Base-by-base conservation (phyloP, 768 basidiomycete species). In the Termitomyces titanicus region DNA sequence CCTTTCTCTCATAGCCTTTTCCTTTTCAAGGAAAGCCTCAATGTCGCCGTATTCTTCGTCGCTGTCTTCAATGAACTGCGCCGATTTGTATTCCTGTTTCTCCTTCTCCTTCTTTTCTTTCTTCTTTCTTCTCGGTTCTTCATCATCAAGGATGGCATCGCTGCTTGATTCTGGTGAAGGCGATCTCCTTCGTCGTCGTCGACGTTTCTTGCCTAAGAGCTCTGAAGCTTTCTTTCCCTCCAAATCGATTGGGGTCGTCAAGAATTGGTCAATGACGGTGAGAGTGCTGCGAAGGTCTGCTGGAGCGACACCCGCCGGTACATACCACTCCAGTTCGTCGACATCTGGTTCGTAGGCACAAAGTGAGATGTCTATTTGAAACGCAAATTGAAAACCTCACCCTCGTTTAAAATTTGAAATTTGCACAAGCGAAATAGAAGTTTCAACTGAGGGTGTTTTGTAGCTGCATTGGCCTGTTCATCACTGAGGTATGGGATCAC, bases 51-150 rank as follows among this genome's bases (percentile, higher is more conserved):
- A 83, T 68, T 92, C 91, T 53, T 77, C 86, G 63, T 97, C 94
- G 58, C 90, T 92, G 71, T 97, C 94, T 65, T 89, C 85, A 67
- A 96, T 94, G 67, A 95, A 91, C 68, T 92, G 88, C 10, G 92
- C 92, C 7, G 88, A 91, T 69, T 93, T 94, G 77, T 90, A 94
- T 56, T 75, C 58, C 54, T 74, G 72, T 59, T 76, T 75, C 56
- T 79, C 75, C 57, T 88, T 89, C 52, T 72, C 75, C 72, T 85
- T 80, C 66, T 82, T 81, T 66, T 89, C 88, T 66, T 82, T 85
- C 61, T 74, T 76, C 68, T 80, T 84, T 68, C 68, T 66, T 64
- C 63, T 71, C 60, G 73, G 68, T 62, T 70, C 72, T 20, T 72
- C 72, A 24, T 66, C 71, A 40, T 64, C 67, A 2, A 68, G 67